Base-by-base conservation (phyloP, 1,284 basidiomycete species). In the Cryptococcus sp. region DNA sequence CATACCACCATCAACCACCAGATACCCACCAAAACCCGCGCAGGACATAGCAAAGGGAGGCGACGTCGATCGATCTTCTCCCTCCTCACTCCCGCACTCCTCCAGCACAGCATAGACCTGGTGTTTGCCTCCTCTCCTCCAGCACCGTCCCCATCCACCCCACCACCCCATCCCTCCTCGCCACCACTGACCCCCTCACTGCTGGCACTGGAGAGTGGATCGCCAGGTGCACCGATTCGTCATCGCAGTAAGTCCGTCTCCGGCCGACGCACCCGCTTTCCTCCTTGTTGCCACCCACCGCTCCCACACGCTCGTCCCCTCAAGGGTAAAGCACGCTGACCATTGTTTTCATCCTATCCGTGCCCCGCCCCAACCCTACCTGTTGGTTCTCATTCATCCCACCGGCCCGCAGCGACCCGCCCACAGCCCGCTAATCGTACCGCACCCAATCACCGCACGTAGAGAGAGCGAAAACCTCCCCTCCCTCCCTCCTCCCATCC, bases 31-130 rank as follows among this genome's bases (percentile, higher is more conserved):
- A 42, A 13, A 46, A 46, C 12, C n/a, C 23, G 45, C 24, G 35
- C 45, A 20, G 12, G 11, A 45, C 4, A 45, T 3, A 24, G 28
- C 24, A 46, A 33, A 33, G 35, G 18, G 48, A 44, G 35, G 23
- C 35, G 39, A 38, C 48, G 48, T 50, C 37, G 48, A 50, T 50
- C 48, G 48, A 50, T 38, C 36, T 38, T 35, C 48, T 39, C 48
- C 37, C 20, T 39, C 48, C 37, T 13, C 46, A 33, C 28, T 4
- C 28, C 28, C 28, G 28, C 20, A 15, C 15, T 44, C 42, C 42
- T 23, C 20, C 28, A 33, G 9, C 28, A 33, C 28, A 33, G 28
- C 28, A 33, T 44, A 44, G 42, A 18, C 20, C 42, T 15, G n/a
- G 42, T 18, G 20, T 18, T 44, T 18, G 13, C 42, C 42, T 8